Evolutionary conservation across 176 grass and related monocot genomes (phyloP), one percentile per base, ranked within the genome.

Genomic region (Phoenix roebelenii): DNA sequence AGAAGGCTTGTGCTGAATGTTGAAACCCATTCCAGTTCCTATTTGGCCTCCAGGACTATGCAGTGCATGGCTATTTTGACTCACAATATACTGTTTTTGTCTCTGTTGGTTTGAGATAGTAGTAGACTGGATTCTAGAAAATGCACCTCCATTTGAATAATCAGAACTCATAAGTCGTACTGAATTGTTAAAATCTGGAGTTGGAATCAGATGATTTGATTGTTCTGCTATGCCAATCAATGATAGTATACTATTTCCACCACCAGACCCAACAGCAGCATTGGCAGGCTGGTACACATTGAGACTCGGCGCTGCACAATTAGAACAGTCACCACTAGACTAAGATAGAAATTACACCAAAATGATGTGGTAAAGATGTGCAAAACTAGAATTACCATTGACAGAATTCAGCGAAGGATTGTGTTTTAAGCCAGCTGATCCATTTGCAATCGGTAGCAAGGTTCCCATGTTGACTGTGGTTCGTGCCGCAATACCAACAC

Each of bases 131-230:
- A 79, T 79, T 18, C 73, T 85, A 72, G 91, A 73, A 77, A 85
- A 82, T 64, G 84, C 88, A 79, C 76, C 66, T 61, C 85, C 94
- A 79, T 93, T 98, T 71, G 82, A 76, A 80, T 74, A 89, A 48
- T 93, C 88, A 60, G 88, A 71, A 69, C 83, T 92, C 15, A 61
- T 53, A 73, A 87, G 72, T 44, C 71, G 12, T 18, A 72, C 77
- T 72, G 88, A 82, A 82, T 61, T 78, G 73, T 75, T 85, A 64
- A 92, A 93, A 74, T 88, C 94, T 29, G 94, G 82, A 53, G 94
- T 98, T 54, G 82, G 94, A 52, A 98, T 93, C 84, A 93, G 89
- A 71, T 89, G 90, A 54, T 70, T 81, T 52, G 81, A 76, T 75
- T 89, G 90, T n/a, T 76, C 76, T 56, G 81, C 76, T 56, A 89